Evolutionary conservation across 257 asterid species (phyloP), one percentile per base, ranked within the genome.

Genomic region (Rhazya stricta): DNA sequence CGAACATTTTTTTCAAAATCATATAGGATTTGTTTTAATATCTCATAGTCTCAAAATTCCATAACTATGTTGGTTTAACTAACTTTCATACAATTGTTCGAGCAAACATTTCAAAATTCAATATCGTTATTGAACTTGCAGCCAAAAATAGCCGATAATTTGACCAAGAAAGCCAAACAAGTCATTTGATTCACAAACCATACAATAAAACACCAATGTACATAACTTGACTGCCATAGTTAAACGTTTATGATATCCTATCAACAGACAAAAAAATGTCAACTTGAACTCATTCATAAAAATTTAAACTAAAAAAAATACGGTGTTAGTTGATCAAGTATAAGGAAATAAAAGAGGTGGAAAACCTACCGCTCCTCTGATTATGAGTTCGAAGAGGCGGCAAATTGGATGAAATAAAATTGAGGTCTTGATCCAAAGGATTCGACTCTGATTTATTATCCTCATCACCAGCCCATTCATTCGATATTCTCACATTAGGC

Each of bases 361-460:
- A 27, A 34, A 30, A 12, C 10, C 18, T 84, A 90, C 96, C 93
- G 45, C 77, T 89, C 77, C 80, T 80, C 58, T 82, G 86, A 39
- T n/a, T n/a, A n/a, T 78, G 78, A 71, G 81, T 87, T 78, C 85
- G 80, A 46, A 86, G 84, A 46, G 88, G 88, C 34, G 85, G 89
- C 60, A 88, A 79, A 86, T 80, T 81, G 1, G 89, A 83, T 23
- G 88, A 77, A 67, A 85, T 81, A 76, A 62, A 78, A 82, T 80
- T 89, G 65, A 76, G 69, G 21, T 76, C 77, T 79, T 58, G 74
- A 65, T 74, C 89, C 79, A 79, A 21, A 18, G 82, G 69, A 75
- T 73, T 77, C 36, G 84, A 76, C 43, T 39, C 56, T 68, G 32
- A 69, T n/a, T n/a, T 39, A 41, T 54, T 77, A 58, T 51, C 77